Base-by-base conservation (phyloP, 805 yeast genomes). In the Schwanniomyces yamadae region DNA sequence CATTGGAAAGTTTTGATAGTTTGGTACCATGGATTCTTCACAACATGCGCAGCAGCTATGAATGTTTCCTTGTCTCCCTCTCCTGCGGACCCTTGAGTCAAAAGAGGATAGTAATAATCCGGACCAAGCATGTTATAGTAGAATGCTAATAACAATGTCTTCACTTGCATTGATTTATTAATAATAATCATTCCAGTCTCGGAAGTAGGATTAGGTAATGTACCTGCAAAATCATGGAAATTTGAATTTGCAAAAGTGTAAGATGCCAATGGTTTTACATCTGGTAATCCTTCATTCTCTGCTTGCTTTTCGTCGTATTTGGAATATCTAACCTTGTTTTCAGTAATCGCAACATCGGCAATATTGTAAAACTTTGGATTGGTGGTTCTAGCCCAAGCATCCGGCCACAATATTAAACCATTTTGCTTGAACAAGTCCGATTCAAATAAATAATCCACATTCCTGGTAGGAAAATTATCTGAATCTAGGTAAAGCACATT, bases 1-100 rank as follows among this genome's bases (percentile, higher is more conserved):
- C 71, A 67, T 30, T 47, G 41, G 46, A 67, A 67, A 29, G 39
- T 76, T 68, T 52, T 78, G 49, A 39, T 50, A 59, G 62, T 55
- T 55, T 82, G 89, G 52, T 72, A 77, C 54, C 69, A 79, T 2
- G 75, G 69, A 34, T 64, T 58, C 0, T 56, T 45, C 50, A 76
- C 49, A 1, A 63, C 80, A 36, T 71, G 67, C 3, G 89, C 85
- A 1, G 87, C 89, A 7, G 83, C 77, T 25, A 78, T 72, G 46
- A 81, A 82, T 0, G 91, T 82, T 50, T 84, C 91, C 52, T 84
- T 84, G 51, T 84, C 91, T 34, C 91, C 90, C 62, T 83, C 84
- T 18, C 91, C 91, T 1, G 87, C 80, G 17, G 78, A 68, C 4
- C 87, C 87, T 51, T 82, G 90, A 0, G 86, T 75, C 44, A 84